Conservation (phyloP, 2,329 filamentous ascomycete species). For the Calonectria pteridis region DNA sequence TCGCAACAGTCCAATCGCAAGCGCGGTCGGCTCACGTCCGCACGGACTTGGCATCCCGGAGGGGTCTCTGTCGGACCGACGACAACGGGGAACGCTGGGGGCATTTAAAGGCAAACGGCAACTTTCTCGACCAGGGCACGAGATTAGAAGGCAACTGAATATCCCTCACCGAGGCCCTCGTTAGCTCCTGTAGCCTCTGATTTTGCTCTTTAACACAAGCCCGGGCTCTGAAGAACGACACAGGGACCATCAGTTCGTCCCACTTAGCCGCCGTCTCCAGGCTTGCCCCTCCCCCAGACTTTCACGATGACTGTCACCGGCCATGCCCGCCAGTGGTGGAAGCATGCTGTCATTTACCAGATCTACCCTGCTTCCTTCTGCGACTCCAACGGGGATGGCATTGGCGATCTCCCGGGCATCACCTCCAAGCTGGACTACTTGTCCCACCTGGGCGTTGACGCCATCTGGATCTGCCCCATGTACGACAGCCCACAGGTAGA, state of each 20-base stretch:
- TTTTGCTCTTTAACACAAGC: not conserved
- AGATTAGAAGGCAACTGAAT: not conserved
- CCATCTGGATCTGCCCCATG: conserved; percentile 44
- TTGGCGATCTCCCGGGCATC: conserved; percentile 66
- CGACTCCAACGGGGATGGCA: conserved; percentile 66
- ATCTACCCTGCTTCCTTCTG: conserved; percentile 70
- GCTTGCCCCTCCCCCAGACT: not conserved
- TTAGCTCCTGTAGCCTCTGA: not conserved
- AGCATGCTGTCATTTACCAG: conserved; percentile 66
- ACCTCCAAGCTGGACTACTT: conserved; percentile 65
- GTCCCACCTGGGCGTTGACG: conserved; percentile 35
- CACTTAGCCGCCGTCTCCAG: not conserved
- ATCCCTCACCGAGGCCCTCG: not conserved
- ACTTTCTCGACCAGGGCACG: not conserved
- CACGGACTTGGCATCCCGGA: not conserved
- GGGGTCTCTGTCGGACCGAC: conserved; percentile 23
- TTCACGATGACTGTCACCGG: conserved; percentile 38
- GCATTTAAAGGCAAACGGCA: conserved; percentile 19
- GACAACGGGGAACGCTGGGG: not conserved
- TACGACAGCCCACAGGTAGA: conserved; percentile 43
- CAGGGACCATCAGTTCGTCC: not conserved
- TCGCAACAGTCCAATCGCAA: conserved; percentile 11
- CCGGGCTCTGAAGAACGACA: not conserved
- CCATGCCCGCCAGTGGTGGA: conserved; percentile 61
- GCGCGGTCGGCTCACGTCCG: not conserved